These are phyloP conservation scores for Phytophthora sp. DNA, from an alignment of 352 stramenopile genomes.

Conservation along the genomic window DNA sequence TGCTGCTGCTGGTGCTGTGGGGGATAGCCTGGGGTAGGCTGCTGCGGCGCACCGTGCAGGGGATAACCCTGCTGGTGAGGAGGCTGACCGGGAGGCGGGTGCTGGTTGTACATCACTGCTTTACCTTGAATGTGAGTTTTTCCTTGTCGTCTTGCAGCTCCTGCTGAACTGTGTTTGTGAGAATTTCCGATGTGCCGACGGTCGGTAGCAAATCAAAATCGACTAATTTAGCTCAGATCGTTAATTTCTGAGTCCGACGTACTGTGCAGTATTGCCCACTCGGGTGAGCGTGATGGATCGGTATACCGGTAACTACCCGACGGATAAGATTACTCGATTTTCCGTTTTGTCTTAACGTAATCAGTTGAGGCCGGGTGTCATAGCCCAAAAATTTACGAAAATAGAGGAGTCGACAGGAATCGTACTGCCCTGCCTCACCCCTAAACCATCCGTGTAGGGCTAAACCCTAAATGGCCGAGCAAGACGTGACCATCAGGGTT, in stretches of 20 bases:
- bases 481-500: too few species aligned
- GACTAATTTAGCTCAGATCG: constrained; percentile 27
- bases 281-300: too few species aligned
- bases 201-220: constrained; percentile 30
- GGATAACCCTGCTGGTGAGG: constrained; percentile 33
- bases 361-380: too few species aligned
- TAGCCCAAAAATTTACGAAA: too few species aligned
- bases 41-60: constrained; percentile 33
- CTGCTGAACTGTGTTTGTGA: background rate
- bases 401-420: too few species aligned
- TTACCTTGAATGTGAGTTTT: background rate
- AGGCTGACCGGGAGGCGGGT: constrained; percentile 14
- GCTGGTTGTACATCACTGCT: constrained; percentile 31
- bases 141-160: constrained; percentile 11
- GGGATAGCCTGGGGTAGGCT: constrained; percentile 29
- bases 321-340: too few species aligned
- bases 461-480: too few species aligned
- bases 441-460: too few species aligned
- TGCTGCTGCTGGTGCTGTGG: constrained; percentile 27
- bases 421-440: too few species aligned
- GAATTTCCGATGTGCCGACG: constrained; percentile 18
- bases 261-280: too few species aligned
- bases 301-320: too few species aligned
- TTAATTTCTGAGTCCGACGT: constrained; percentile 29
- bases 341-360: too few species aligned